Percentiles rank a stretch among this genome's conserved stretches.
Conservation (phyloP, 768 basidiomycete genomes). For the Ramaria rubella region DNA sequence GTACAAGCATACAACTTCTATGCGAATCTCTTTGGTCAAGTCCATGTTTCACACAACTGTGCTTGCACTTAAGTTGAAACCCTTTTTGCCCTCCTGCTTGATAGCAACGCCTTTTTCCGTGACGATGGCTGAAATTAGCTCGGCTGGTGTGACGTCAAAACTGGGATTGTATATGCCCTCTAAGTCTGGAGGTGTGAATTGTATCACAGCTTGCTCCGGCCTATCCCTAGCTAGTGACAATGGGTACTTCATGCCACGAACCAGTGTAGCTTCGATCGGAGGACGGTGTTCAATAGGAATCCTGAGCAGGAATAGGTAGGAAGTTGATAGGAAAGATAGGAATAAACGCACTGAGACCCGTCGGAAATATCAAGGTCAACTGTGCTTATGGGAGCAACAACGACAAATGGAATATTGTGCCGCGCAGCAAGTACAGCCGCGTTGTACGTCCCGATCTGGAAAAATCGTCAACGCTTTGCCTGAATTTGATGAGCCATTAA, state of each 20-base stretch:
- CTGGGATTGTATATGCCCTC: conserved; percentile 84
- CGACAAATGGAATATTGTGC: conserved; percentile 86
- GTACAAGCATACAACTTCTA: no score
- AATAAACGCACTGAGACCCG: conserved; percentile 45
- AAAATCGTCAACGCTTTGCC: background rate
- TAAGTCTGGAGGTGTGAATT: conserved; percentile 69
- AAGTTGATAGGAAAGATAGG: conserved; percentile 3
- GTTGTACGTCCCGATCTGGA: conserved; percentile 87
- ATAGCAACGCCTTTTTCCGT: conserved; percentile 93
- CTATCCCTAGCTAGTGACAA: conserved; percentile 34
- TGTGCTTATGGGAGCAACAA: conserved; percentile 88
- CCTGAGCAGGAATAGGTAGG: conserved; percentile 23
- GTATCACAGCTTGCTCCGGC: conserved; percentile 62
- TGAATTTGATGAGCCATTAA: conserved; percentile 9
- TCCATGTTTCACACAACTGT: conserved; percentile 36
- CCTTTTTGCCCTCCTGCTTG: conserved; percentile 47
- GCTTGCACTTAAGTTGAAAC: conserved; percentile 52
- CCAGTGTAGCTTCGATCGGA: conserved; percentile 78
- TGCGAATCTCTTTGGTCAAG: background rate
- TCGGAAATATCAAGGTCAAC: conserved; percentile 75
- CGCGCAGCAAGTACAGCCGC: conserved; percentile 87
- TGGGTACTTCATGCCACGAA: conserved; percentile 74
- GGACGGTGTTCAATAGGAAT: conserved; percentile 96
- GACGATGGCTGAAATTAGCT: conserved; percentile 89
- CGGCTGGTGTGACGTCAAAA: conserved; percentile 94